Conservation (phyloP, 1,284 basidiomycete genomes). For the Cutaneotrichosporon sp. region DNA sequence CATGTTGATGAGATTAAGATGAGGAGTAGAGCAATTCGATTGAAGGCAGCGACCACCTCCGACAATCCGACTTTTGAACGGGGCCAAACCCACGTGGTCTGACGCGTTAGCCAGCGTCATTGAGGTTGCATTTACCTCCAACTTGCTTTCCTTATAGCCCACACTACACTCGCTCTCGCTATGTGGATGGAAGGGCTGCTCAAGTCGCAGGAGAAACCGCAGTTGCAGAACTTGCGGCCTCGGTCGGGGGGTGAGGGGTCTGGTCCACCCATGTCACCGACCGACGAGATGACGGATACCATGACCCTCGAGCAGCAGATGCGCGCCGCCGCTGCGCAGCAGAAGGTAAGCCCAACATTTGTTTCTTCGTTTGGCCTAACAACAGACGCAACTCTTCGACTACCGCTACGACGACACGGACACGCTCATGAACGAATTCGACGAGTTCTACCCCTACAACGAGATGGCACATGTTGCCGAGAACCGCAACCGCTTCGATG, state of each 20-base stretch:
- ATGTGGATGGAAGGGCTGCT: conserved; percentile 11
- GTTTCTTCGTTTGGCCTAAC: background rate
- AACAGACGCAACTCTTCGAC: conserved; percentile 74
- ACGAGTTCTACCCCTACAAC: conserved; percentile 97
- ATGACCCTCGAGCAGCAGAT: conserved; percentile 42
- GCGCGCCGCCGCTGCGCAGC: conserved; percentile 29
- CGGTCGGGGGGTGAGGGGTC: conserved; percentile 20
- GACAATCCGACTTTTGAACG: conserved; percentile 21
- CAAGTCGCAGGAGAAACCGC: conserved; percentile 6
- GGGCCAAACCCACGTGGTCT: conserved; percentile 13
- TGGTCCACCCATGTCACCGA: conserved; percentile 20
- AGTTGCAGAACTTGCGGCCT: conserved; percentile 12
- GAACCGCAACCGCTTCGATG: conserved; percentile 83
- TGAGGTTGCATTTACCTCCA: background rate
- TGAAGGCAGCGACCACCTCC: background rate
- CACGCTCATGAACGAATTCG: conserved; percentile 89
- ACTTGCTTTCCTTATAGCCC: background rate
- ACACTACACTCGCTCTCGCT: background rate
- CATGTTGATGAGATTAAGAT: conserved; percentile 4
- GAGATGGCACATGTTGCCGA: conserved; percentile 89
- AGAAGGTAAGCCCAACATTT: conserved; percentile 35
- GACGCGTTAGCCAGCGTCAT: conserved; percentile 1
- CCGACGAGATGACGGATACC: conserved; percentile 30
- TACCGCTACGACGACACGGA: conserved; percentile 94
- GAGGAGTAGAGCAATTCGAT: too few species aligned